Base-by-base conservation (phyloP, 257 asterid species). In the Solanum ossicruentum region DNA sequence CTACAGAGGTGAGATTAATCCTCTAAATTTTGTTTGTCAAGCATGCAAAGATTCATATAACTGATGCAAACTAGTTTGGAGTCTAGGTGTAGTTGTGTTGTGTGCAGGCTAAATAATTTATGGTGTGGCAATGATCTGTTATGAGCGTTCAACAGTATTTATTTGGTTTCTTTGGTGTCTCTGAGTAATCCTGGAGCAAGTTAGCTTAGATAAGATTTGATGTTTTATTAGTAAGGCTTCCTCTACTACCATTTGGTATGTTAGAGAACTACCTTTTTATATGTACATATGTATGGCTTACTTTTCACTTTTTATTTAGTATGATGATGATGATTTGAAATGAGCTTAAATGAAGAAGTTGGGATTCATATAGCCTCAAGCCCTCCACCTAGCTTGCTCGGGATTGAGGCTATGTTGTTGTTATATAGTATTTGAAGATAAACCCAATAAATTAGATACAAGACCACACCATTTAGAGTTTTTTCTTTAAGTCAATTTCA, bases 1-100 rank as follows among this genome's bases (percentile, higher is more conserved):
- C 95, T 63, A 93, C 97, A 17, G 99, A 96, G 95, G 99, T 94
- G 90, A 86, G 88, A 83, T 85, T 78, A 36, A 84, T 78, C 26
- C 49, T 75, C 45, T 49, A 26, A 85, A 80, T 86, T 80, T 61
- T 73, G 82, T 56, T 84, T 80, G 57, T 84, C 55, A 85, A 58
- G 28, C 45, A 77, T 63, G 79, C 78, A 51, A 72, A 20, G 70
- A 54, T 36, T 23, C 86, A 56, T 83, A 60, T 84, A 18, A 18
- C n/a, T 49, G 15, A 83, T 39, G 8, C 81, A 43, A 21, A 75
- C n/a, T 72, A 21, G 41, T 75, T 49, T 8, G 2, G 60, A n/a
- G 75, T n/a, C n/a, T 1, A 72, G 39, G 57, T 72, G 20, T 72
- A 72, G 56, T 71, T 66, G 45, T 16, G 57, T 72, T n/a, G 80